Evolutionary conservation across 306 rosid genomes (phyloP).

Genomic region (Lagenaria siceraria): DNA sequence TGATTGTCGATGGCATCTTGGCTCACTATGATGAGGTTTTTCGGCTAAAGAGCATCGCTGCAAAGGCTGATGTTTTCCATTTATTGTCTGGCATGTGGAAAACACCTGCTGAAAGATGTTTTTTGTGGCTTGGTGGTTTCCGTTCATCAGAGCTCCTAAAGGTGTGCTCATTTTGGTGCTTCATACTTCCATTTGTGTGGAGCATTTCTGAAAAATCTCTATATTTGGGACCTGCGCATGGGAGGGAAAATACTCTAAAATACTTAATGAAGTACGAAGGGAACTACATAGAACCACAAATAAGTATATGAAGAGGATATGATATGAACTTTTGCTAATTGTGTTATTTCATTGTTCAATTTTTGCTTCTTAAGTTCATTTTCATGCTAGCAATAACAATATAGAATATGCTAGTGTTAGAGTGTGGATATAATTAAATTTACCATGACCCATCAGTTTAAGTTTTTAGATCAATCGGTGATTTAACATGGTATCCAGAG

Average conservation of each 20-base stretch:
- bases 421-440: too few species aligned
- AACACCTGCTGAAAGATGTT: conserved; percentile 76
- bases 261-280: neutral
- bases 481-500: too few species aligned
- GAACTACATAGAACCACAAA: neutral
- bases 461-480: too few species aligned
- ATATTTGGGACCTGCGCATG: neutral
- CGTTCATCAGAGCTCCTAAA: conserved; percentile 64
- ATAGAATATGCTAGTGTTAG: neutral
- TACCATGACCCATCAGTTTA: too few species aligned
- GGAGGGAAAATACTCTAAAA: neutral
- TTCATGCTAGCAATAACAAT: neutral
- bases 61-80: conserved; percentile 76
- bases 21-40: conserved; percentile 60
- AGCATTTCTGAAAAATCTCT: neutral
- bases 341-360: neutral
- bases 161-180: conserved; percentile 22
- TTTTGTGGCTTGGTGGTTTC: conserved; percentile 72
- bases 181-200: neutral
- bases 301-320: neutral
- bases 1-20: conserved; percentile 46
- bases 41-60: conserved; percentile 45
- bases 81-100: conserved; percentile 78
- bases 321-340: neutral
- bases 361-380: neutral